Conservation (phyloP, 148 eudicot genomes). For the Salicornia ramosissima region DNA sequence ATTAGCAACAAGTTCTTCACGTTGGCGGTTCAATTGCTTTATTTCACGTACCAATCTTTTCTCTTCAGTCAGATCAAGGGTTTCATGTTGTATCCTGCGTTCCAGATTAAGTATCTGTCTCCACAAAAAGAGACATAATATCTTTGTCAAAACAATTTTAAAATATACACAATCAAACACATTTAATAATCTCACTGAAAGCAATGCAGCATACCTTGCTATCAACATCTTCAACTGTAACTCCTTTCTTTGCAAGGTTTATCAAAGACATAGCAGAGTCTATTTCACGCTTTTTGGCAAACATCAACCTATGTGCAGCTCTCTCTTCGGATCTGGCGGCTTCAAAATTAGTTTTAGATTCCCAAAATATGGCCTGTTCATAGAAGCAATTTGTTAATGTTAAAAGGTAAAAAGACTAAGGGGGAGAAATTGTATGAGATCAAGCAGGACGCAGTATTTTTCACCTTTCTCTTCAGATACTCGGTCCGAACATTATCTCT, state of each 20-base stretch:
- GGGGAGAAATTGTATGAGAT: background rate
- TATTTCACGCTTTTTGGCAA: slow-evolving; percentile 60
- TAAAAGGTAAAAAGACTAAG: slow-evolving; percentile 6
- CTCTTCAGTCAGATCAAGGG: slow-evolving; percentile 69
- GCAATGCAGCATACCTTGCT: slow-evolving; percentile 43
- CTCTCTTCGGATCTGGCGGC: slow-evolving; percentile 55
- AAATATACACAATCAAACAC: background rate
- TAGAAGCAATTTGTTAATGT: slow-evolving; percentile 22
- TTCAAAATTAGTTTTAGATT: slow-evolving; percentile 31
- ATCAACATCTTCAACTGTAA: slow-evolving; percentile 67
- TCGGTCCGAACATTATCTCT: slow-evolving; percentile 59
- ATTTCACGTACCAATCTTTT: slow-evolving; percentile 78
- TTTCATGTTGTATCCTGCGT: slow-evolving; percentile 79
- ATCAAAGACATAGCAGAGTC: slow-evolving; percentile 58
- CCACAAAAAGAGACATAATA: slow-evolving; percentile 7
- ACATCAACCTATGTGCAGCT: slow-evolving; percentile 48
- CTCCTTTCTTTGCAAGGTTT: slow-evolving; percentile 66
- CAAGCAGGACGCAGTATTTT: slow-evolving; percentile 12
- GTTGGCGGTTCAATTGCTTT: slow-evolving; percentile 64
- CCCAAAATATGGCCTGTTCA: slow-evolving; percentile 46
- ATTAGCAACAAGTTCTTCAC: slow-evolving; percentile 55
- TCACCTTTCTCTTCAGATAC: slow-evolving; percentile 49
- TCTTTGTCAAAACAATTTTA: background rate
- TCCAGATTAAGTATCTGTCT: slow-evolving; percentile 65
- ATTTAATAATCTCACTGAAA: background rate